Base-by-base conservation (phyloP, 768 basidiomycete genomes). In the Roridomyces roridus region DNA sequence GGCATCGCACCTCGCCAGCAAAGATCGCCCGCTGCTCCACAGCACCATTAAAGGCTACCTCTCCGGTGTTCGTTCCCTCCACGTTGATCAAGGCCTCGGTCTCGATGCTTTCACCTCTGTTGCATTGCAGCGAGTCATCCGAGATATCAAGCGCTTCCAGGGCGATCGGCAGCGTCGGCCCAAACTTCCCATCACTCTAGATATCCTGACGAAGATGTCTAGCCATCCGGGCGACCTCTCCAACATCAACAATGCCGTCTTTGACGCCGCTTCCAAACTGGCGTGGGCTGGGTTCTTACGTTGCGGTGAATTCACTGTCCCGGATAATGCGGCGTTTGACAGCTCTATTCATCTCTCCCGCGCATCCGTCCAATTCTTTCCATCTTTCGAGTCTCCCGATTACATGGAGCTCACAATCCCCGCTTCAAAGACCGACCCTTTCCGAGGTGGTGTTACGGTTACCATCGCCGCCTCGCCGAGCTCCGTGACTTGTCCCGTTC, bases 381-480 rank as follows among this genome's bases (percentile, higher is more conserved):
- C n/a, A n/a, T n/a, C n/a, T n/a, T 52, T 67, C 18, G 67, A 65
- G 25, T 48, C 55, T 14, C 51, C 62, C 18, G 54, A 52, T 42
- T 49, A 60, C 31, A 40, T 67, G 46, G 41, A 56, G 21, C 46
- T 67, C 36, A 65, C 65, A n/a, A 61, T 72, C n/a, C 68, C 70
- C 6, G 51, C 62, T 5, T 72, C 70, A 12, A 72, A 72, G 45
- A 72, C 70, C 21, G 68, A 72, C 58, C 70, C 68, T 5, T 72
- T 71, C 50, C 59, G 68, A 4, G 56, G 57, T 21, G 67, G 70
- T 17, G 63, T 68, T 34, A 60, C 60, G 7, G 56, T 72, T 23
- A 21, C 51, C 21, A 41, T 71, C 17, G 70, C 70, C 5, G 55
- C 60, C 12, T 63, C 59, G 11, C 65, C 46, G 17, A 34, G 21